Base-by-base conservation (phyloP, 148 eudicot species). In the Rhododendron molle region DNA sequence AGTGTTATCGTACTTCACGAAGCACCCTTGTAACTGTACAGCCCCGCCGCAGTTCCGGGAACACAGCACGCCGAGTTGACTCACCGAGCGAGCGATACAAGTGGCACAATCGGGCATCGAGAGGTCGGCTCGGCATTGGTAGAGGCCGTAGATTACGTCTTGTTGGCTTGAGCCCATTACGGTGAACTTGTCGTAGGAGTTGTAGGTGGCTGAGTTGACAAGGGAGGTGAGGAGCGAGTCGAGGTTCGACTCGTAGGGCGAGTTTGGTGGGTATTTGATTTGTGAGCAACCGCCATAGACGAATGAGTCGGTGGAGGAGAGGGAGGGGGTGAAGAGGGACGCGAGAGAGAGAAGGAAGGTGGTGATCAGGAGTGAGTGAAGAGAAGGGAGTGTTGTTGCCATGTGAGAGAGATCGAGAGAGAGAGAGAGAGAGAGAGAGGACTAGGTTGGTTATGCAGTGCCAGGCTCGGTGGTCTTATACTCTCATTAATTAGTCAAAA, bases 51-150 rank as follows among this genome's bases (percentile, higher is more conserved):
- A 88, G 3, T 91, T n/a, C 6, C 86, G 86, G 3, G 91, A 88
- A 84, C 95, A 93, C 4, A 91, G 44, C 69, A 43, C 80, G 7
- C 83, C 88, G 30, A 90, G 83, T 21, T 78, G 88, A 20, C 87
- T 85, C n/a, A 82, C 89, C 0, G 92, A 46, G 86, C 74, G 83
- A 28, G 91, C 88, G 0, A 93, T 83, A 36, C 95, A 93, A 0
- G 89, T 67, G 81, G 91, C 91, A 74, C 95, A 93, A 40, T 89
- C 90, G 3, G 93, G 91, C 92, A 90, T 89, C 38, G 92, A 80
- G 62, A 93, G 91, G 89, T 93, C 95, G 8, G 92, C 95, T 0
- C 93, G 88, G 78, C 95, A 93, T 62, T 93, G 95, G 87, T 88
- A 93, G 85, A 93, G 89, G 78, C 91, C 95, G 86, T 91, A 86